Evolutionary conservation across 352 stramenopile genomes (phyloP), one percentile per base, ranked within the genome.

Genomic region (Pythium insidiosum): DNA sequence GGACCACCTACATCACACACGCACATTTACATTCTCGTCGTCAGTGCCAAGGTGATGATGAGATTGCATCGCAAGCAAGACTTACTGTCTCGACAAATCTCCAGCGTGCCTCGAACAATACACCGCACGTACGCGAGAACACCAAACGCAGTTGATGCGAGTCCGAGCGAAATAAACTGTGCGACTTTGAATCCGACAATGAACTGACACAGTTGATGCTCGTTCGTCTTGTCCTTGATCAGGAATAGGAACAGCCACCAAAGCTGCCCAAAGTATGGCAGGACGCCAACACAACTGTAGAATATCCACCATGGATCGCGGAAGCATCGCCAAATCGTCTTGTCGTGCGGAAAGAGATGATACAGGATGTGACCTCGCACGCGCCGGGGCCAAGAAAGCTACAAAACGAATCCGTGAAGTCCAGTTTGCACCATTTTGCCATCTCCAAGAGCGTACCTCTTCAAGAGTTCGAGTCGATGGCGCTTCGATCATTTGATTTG

Each of bases 121-220:
- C 82, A 94, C 10, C 59, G 68, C n/a, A 90, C 69, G 37, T 91
- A 94, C 34, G 68, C 50, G 10, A 68, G 53, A 10, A 91, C 50
- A 3, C 80, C 83, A 26, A 84, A 65, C 13, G 71, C 53, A 33
- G 74, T 85, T 44, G 81, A 68, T 44, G 88, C 54, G 15, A 94
- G 60, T 0, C 86, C 86, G 18, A 94, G 66, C 13, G 81, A 89
- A 36, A 95, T 81, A 47, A 96, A 96, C 52, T 95, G 84, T 5
- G 83, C 81, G n/a, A 72, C 73, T 37, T 95, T 90, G 61, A 96
- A 95, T 13, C 81, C 78, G 15, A 95, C 76, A 38, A 96, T 95
- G 30, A 96, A 96, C 47, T 96, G 72, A 44, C 82, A 94, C n/a
- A 96, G 58, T 48, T 95, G 85, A 46, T 94, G 88, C 57, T 96